Evolutionary conservation across 2,329 filamentous ascomycete genomes (phyloP).

Genomic region (Cladophialophora chaetospira): DNA sequence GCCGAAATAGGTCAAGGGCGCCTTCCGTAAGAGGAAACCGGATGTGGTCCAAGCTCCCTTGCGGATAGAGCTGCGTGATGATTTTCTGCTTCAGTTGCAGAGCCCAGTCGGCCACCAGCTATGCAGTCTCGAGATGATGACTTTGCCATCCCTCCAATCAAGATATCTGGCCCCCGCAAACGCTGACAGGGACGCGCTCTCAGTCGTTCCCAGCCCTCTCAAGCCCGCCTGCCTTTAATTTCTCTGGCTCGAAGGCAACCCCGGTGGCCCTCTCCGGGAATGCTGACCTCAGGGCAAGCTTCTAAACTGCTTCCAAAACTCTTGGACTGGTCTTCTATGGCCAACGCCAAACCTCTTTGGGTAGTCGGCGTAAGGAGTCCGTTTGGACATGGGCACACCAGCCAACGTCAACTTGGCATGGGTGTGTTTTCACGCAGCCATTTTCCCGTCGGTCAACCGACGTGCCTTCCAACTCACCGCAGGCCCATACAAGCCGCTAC

Average conservation of each 20-base stretch:
- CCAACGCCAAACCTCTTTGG: constrained; percentile 15
- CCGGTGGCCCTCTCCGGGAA: constrained; percentile 20
- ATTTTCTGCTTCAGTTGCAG: not conserved
- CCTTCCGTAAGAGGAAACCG: constrained; percentile 5
- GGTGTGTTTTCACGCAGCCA: not conserved
- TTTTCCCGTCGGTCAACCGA: constrained; percentile 30
- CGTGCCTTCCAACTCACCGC: not conserved
- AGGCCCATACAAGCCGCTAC: constrained; percentile 1
- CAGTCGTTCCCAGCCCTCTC: not conserved
- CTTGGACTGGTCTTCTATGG: constrained; percentile 13
- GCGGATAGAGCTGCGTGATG: not conserved
- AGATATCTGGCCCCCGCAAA: not conserved
- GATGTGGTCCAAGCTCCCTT: not conserved
- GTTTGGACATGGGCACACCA: constrained; percentile 5
- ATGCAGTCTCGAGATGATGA: constrained; percentile 9
- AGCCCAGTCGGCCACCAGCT: not conserved
- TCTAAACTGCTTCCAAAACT: constrained; percentile 17
- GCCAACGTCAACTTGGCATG: constrained; percentile 1
- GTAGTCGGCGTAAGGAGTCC: constrained; percentile 15
- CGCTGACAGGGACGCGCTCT: not conserved
- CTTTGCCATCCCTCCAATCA: constrained; percentile 6
- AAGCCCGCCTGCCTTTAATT: too few relatives aligned
- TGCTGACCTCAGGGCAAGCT: constrained; percentile 23
- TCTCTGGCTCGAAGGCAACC: too few relatives aligned
- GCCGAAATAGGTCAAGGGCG: constrained; percentile 1